These are phyloP conservation scores for Mytilinidion resinicola DNA, from an alignment of 495 filamentous ascomycete species.

Conservation along the genomic window DNA sequence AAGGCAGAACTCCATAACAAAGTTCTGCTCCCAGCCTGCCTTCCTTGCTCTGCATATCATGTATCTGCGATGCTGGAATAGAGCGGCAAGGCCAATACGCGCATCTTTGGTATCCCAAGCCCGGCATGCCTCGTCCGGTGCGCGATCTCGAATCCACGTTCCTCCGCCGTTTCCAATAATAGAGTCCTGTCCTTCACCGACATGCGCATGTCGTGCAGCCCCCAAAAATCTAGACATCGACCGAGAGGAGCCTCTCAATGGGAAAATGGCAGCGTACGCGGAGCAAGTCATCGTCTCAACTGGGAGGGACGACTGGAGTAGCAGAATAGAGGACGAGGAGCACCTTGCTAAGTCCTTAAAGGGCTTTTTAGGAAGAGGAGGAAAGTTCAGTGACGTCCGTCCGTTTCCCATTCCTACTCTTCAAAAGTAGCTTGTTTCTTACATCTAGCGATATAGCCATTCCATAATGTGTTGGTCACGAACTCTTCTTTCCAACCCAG, in stretches of 20 bases:
- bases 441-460: constrained; percentile 50
- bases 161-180: constrained; percentile 43
- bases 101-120: too few relatives aligned
- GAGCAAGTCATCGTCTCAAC: constrained; percentile 81
- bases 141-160: neutral
- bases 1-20: too few relatives aligned
- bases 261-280: constrained; percentile 70
- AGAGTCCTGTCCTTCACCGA: constrained; percentile 62
- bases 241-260: constrained; percentile 56
- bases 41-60: too few relatives aligned
- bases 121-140: neutral
- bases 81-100: too few relatives aligned
- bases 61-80: too few relatives aligned
- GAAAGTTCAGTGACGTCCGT: constrained; percentile 65
- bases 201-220: constrained; percentile 61
- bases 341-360: constrained; percentile 63
- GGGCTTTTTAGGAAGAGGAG: constrained; percentile 56
- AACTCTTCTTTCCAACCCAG: constrained; percentile 58
- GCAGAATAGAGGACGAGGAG: constrained; percentile 60
- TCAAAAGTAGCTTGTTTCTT: neutral
- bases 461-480: constrained; percentile 68
- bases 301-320: constrained; percentile 71
- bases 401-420: constrained; percentile 2
- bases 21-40: too few relatives aligned
- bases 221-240: constrained; percentile 73